phyloP scores from a whole-genome alignment of 768 basidiomycete species.

The Mrakia gelida region DNA sequence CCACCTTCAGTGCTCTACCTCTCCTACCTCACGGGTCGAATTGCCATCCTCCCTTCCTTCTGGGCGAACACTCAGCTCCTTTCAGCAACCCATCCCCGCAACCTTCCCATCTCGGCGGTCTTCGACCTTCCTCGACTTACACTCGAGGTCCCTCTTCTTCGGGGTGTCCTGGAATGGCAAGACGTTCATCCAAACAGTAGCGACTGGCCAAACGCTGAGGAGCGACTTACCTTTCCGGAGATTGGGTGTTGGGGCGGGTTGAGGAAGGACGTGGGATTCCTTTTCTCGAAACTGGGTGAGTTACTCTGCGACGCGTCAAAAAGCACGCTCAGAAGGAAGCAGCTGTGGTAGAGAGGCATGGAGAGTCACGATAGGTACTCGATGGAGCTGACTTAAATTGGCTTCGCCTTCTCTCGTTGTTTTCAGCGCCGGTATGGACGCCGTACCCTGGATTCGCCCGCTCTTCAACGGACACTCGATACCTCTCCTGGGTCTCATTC shows the following conservation, averaged over 20 bases:
- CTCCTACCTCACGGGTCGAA: not conserved
- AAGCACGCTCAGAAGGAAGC: no score
- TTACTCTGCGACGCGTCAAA: not conserved
- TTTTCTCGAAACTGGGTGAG: not conserved
- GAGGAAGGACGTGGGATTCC: not conserved
- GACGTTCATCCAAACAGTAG: not conserved
- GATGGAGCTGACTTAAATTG: not conserved
- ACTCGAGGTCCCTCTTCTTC: not conserved
- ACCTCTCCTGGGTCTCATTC: not conserved
- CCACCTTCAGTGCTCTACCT: not conserved
- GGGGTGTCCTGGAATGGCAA: not conserved
- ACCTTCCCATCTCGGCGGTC: not conserved
- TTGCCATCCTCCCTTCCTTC: not conserved
- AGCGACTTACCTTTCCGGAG: not conserved
- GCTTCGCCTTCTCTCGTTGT: not conserved
- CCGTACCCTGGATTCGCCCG: not conserved
- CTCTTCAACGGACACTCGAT: not conserved
- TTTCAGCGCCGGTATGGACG: not conserved
- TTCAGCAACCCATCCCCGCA: not conserved
- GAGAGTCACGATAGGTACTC: no score
- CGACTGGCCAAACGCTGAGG: no score
- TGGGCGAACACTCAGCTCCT: not conserved
- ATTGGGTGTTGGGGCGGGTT: not conserved
- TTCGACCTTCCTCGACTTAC: not conserved
- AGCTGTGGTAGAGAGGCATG: not conserved